Evolutionary conservation across 2,329 filamentous ascomycete species (phyloP).

Genomic region (Graphium sp.): DNA sequence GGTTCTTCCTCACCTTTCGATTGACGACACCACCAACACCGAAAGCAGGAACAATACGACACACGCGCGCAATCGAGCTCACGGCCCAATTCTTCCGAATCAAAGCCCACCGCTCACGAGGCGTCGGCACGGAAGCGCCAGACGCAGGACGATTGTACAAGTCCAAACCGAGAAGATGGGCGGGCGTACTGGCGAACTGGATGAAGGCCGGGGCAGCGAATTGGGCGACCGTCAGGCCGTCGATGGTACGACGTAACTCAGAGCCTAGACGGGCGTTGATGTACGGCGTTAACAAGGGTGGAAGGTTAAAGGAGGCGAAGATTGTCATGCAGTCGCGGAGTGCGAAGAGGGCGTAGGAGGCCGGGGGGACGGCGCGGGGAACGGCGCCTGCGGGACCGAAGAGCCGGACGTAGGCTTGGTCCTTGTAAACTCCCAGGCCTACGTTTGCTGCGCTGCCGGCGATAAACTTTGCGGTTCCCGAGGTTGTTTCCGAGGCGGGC

Average conservation of each 20-base stretch:
- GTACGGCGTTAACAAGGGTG: slow-evolving; percentile 56
- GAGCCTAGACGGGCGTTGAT: slow-evolving; percentile 38
- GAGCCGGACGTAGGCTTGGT: slow-evolving; percentile 67
- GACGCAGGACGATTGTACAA: slow-evolving; percentile 55
- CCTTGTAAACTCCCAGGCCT: slow-evolving; percentile 75
- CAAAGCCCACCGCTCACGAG: slow-evolving; percentile 31
- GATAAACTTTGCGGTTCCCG: slow-evolving; percentile 65
- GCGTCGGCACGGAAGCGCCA: slow-evolving; percentile 13
- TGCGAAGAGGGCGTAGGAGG: slow-evolving; percentile 66
- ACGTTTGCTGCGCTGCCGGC: slow-evolving; percentile 73
- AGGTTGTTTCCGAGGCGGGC: slow-evolving; percentile 46
- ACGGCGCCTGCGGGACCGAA: slow-evolving; percentile 47
- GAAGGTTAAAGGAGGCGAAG: slow-evolving; percentile 84
- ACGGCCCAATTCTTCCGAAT: slow-evolving; percentile 63
- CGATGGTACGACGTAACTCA: slow-evolving; percentile 21
- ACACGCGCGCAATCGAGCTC: slow-evolving; percentile 60
- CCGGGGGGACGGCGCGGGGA: slow-evolving; percentile 42
- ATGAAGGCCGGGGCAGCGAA: slow-evolving; percentile 65
- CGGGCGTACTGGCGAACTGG: slow-evolving; percentile 64
- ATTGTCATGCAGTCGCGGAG: slow-evolving; percentile 75
- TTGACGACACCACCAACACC: slow-evolving; percentile 82
- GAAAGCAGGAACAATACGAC: slow-evolving; percentile 76
- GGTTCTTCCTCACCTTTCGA: slow-evolving; percentile 43
- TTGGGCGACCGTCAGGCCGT: slow-evolving; percentile 52
- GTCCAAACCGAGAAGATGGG: slow-evolving; percentile 75